Conservation (phyloP, 192 early-diverging fungal species). For the Entomortierella parvispora region DNA sequence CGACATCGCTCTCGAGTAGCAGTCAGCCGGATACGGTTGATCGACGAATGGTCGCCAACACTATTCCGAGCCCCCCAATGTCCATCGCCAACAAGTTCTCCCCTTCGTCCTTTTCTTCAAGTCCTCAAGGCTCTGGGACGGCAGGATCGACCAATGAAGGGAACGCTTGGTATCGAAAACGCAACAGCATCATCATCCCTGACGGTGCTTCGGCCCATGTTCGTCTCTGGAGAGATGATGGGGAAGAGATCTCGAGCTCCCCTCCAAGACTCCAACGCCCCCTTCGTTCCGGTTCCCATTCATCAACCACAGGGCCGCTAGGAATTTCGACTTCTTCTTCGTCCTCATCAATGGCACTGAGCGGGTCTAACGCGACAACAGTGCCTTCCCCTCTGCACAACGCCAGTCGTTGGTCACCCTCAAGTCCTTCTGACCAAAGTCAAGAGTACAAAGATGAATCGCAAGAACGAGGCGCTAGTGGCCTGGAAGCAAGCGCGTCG, state of each 20-base stretch:
- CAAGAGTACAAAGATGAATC: not conserved
- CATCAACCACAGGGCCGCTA: not conserved
- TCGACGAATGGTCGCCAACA: slow-evolving; percentile 9
- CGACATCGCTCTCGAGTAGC: not conserved
- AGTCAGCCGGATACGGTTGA: slow-evolving; percentile 2
- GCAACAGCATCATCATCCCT: slow-evolving; percentile 32
- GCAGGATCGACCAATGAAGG: slow-evolving; percentile 20
- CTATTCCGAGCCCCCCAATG: not conserved
- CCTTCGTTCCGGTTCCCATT: slow-evolving; percentile 16
- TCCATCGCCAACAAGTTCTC: too few species aligned
- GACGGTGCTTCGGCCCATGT: slow-evolving; percentile 26
- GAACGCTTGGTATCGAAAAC: slow-evolving; percentile 35
- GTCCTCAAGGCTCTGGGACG: not conserved
- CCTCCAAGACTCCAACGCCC: slow-evolving; percentile 3
- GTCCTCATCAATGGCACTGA: not conserved
- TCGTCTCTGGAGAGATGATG: slow-evolving; percentile 21
- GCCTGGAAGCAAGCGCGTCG: not conserved
- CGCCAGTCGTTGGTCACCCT: too few species aligned
- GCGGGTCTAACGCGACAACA: too few species aligned
- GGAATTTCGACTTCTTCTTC: not conserved
- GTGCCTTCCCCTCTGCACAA: too few species aligned
- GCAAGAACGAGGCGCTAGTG: not conserved
- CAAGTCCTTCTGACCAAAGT: too few species aligned
- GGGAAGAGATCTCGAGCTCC: not conserved
- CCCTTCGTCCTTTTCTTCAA: not conserved